Evolutionary conservation across 2,329 filamentous ascomycete species (phyloP), one percentile per base, ranked within the genome.

Genomic region (Mollisia scopiformis): DNA sequence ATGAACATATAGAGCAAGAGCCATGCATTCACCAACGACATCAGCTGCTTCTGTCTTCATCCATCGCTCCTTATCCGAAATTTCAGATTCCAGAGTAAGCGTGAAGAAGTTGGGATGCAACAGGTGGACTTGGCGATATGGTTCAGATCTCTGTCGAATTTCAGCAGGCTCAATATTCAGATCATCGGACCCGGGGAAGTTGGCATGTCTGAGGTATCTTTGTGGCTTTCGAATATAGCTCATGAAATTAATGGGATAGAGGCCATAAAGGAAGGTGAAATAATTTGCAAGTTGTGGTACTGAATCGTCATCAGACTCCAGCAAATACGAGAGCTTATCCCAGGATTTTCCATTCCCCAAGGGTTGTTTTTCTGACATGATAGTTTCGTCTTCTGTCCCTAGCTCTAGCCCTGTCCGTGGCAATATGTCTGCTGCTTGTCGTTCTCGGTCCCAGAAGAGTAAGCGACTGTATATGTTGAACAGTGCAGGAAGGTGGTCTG

Each of bases 231-330:
- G 85, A 63, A 95, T 89, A 72, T 94, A 95, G 74, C 89, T 89
- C 85, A 92, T 90, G 68, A 95, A 92, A 72, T 94, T 94, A 71
- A 94, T 85, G 1, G 91, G 91, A 65, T 94, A 95, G 4, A 95
- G 77, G 0, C 91, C 92, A 68, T 95, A 95, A 0, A 95, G 80
- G 27, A 93, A 88, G 2, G 90, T 93, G 69, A 93, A 95, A 74
- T 92, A 93, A 67, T 88, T 85, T 56, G 88, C 76, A 1, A 94
- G 80, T 62, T 91, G 88, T 5, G 88, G 85, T 2, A 92, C 84
- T 2, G 82, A 78, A 6, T 82, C 80, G 43, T 86, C 85, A 56
- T 90, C 84, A 11, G 81, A 78, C 33, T 88, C 86, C n/a, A 86
- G 79, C 6, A 86, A 81, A 63, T 85, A 87, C 6, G 81, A 73